Conservation (phyloP, 2,329 filamentous ascomycete species). For the Diaporthe ampelina region DNA sequence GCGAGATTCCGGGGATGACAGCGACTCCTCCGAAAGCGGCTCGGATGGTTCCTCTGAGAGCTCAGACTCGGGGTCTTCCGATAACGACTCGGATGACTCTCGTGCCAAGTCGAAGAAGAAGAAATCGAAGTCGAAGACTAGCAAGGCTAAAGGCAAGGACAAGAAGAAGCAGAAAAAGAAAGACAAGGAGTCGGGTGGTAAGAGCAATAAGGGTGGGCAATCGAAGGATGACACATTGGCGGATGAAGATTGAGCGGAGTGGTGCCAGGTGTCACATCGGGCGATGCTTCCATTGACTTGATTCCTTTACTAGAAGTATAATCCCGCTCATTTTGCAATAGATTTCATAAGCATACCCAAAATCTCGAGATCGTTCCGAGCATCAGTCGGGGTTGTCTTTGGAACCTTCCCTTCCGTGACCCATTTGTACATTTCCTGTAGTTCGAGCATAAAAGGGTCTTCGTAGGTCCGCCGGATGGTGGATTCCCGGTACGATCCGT, state of each 20-base stretch:
- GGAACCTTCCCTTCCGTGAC: slow-evolving; percentile 8
- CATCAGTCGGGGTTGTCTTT: slow-evolving; percentile 21
- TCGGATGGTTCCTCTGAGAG: neutral
- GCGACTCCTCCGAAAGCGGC: neutral
- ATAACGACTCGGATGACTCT: slow-evolving; percentile 1
- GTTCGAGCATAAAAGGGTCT: slow-evolving; percentile 10
- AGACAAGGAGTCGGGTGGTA: neutral
- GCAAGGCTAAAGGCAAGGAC: neutral
- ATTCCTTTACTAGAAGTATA: too few species aligned
- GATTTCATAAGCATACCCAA: slow-evolving; percentile 24
- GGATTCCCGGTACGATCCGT: slow-evolving; percentile 5
- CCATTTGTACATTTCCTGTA: slow-evolving; percentile 16
- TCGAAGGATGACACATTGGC: neutral
- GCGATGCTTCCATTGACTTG: too few species aligned
- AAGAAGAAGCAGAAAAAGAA: slow-evolving; percentile 12
- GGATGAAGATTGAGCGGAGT: neutral
- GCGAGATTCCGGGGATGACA: neutral
- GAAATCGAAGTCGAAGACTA: neutral
- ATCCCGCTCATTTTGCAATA: neutral
- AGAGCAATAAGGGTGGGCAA: neutral
- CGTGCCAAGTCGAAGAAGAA: neutral
- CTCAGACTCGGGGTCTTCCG: neutral
- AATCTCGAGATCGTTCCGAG: slow-evolving; percentile 5
- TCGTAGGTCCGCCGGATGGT: slow-evolving; percentile 6
- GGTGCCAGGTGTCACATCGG: too few species aligned